Conservation (phyloP, 495 filamentous ascomycete species). For the Glonium stellatum region DNA sequence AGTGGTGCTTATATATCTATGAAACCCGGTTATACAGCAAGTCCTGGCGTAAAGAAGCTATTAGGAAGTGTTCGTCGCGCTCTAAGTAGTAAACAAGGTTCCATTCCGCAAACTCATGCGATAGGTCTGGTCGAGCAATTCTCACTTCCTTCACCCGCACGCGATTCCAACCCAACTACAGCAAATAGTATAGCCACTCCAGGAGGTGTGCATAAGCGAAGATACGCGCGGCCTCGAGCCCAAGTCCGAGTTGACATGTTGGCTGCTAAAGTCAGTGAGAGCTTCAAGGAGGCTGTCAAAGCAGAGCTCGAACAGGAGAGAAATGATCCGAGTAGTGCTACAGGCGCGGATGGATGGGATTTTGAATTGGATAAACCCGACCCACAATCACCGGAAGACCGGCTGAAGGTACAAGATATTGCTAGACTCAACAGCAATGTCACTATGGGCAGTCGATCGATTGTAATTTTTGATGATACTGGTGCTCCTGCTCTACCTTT, state of each 20-base stretch:
- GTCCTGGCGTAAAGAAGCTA: conserved; percentile 70
- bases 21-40: conserved; percentile 29
- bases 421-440: conserved; percentile 50
- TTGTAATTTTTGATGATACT: conserved; percentile 79
- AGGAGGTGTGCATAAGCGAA: conserved; percentile 23
- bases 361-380: conserved; percentile 18
- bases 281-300: conserved; percentile 60
- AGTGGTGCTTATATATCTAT: conserved; percentile 5
- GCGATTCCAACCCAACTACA: conserved; percentile 18
- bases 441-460: conserved; percentile 74
- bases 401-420: neutral
- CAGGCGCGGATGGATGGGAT: conserved; percentile 17
- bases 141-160: conserved; percentile 6
- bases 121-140: conserved; percentile 8
- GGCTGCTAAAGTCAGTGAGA: conserved; percentile 66
- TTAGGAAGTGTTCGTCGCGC: conserved; percentile 83
- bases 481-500: conserved; percentile 30
- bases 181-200: conserved; percentile 5
- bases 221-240: conserved; percentile 15
- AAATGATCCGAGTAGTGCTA: neutral
- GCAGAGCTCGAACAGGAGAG: conserved; percentile 40
- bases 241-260: conserved; percentile 62
- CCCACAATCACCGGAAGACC: conserved; percentile 2
- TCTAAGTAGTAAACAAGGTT: conserved; percentile 56
- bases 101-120: conserved; percentile 22